Conservation (phyloP, 2,329 filamentous ascomycete genomes). For the Neofusicoccum cordaticola region DNA sequence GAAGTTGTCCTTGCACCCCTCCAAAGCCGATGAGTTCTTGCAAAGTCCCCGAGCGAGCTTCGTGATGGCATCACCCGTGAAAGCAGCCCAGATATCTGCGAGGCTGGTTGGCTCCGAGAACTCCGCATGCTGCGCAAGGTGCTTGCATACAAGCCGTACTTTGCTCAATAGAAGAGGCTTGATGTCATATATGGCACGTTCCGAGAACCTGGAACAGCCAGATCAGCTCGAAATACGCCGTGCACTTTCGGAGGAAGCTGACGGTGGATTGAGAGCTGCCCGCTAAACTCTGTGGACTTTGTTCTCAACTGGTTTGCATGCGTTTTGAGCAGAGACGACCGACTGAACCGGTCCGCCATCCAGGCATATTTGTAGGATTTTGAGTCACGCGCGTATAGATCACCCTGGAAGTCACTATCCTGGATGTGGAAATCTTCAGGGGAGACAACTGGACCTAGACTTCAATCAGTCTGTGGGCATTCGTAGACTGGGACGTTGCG, state of each 20-base stretch:
- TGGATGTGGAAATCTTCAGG: conserved; percentile 23
- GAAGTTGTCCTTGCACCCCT: conserved; percentile 27
- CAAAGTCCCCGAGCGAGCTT: conserved; percentile 42
- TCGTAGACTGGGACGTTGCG: not conserved
- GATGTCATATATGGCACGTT: conserved; percentile 29
- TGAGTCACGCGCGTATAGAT: not conserved
- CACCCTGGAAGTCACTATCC: conserved; percentile 20
- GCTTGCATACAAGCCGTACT: conserved; percentile 30
- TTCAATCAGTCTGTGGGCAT: not conserved
- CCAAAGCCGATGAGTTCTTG: conserved; percentile 31
- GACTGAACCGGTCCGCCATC: not conserved
- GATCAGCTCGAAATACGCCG: not conserved
- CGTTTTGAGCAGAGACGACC: not conserved
- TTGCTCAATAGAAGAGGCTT: conserved; percentile 24
- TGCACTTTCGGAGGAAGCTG: not conserved
- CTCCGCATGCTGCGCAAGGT: conserved; percentile 25
- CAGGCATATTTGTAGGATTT: not conserved
- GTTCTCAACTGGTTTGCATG: conserved; percentile 21
- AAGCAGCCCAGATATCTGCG: conserved; percentile 27
- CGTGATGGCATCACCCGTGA: conserved; percentile 48
- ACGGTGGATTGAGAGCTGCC: conserved; percentile 33
- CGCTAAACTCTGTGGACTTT: conserved; percentile 31
- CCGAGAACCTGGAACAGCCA: not conserved
- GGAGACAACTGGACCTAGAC: conserved; percentile 20
- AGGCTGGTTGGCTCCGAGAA: not conserved